Evolutionary conservation across 257 asterid species (phyloP).

Genomic region (Thymus quinquecostatus): DNA sequence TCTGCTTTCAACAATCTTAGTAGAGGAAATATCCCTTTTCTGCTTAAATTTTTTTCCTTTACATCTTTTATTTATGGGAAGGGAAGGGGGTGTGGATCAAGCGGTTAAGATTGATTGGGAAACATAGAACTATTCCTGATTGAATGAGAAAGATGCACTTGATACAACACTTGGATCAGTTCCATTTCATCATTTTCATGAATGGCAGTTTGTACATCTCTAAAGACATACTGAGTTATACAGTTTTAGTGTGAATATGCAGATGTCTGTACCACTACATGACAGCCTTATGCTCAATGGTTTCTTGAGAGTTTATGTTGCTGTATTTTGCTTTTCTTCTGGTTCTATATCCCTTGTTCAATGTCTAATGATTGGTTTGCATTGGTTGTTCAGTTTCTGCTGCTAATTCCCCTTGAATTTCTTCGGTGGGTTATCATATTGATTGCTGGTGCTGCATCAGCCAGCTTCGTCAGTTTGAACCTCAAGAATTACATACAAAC

Average conservation of each 20-base stretch:
- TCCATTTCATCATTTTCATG: background rate
- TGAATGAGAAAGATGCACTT: background rate
- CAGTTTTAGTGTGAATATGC: background rate
- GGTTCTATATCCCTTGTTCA: background rate
- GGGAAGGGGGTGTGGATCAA: background rate
- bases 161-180: background rate
- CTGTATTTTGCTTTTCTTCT: background rate
- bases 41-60: background rate
- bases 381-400: constrained; percentile 55
- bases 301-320: background rate
- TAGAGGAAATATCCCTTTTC: background rate
- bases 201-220: background rate
- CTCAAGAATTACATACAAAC: constrained; percentile 63
- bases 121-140: background rate
- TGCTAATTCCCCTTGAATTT: constrained; percentile 78
- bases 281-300: background rate
- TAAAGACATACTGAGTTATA: background rate
- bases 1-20: background rate
- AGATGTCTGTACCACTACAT: background rate
- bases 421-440: constrained; percentile 75
- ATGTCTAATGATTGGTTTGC: constrained; percentile 30
- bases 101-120: background rate
- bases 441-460: constrained; percentile 68
- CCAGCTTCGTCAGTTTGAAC: constrained; percentile 77
- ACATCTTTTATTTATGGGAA: no score